Conservation (phyloP, 768 basidiomycete species). For the Suillus clintonianus region DNA sequence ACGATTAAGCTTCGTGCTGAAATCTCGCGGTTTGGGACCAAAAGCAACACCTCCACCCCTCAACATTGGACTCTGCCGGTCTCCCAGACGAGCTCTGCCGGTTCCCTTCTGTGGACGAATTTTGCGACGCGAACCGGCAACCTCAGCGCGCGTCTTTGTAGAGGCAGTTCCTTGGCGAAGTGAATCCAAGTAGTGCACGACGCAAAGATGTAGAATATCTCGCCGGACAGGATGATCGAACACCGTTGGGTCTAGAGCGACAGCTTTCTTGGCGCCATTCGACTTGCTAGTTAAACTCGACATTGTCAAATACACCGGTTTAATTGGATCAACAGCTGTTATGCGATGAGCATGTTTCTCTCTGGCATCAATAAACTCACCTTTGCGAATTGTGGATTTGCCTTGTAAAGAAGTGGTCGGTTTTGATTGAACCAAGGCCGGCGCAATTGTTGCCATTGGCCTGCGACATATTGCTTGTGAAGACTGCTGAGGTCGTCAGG, state of each 20-base stretch:
- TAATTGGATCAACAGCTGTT: slow-evolving; percentile 38
- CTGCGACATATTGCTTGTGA: slow-evolving; percentile 7
- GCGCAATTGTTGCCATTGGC: slow-evolving; percentile 12
- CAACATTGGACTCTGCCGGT: slow-evolving; percentile 83
- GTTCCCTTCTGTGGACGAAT: slow-evolving; percentile 90
- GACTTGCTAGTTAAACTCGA: slow-evolving; percentile 52
- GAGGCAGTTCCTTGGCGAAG: slow-evolving; percentile 90
- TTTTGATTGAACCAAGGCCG: slow-evolving; percentile 4
- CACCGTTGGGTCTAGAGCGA: slow-evolving; percentile 74
- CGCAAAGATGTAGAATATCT: slow-evolving; percentile 92
- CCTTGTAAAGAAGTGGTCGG: neutral
- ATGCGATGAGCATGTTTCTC: slow-evolving; percentile 8
- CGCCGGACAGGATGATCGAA: slow-evolving; percentile 88
- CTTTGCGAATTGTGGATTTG: slow-evolving; percentile 12
- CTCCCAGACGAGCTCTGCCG: slow-evolving; percentile 88
- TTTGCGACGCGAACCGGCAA: slow-evolving; percentile 87
- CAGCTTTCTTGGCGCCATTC: slow-evolving; percentile 46
- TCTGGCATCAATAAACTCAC: slow-evolving; percentile 14
- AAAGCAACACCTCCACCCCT: slow-evolving; percentile 92
- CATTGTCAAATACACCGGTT: slow-evolving; percentile 63
- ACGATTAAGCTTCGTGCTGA: slow-evolving; percentile 87
- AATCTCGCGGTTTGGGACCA: slow-evolving; percentile 89
- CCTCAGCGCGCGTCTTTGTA: slow-evolving; percentile 91
- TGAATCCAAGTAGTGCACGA: slow-evolving; percentile 83
- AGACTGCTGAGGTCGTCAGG: neutral